Evolutionary conservation across 164 flowering plant genomes (phyloP).

Genomic region (grape (Vitis vinifera)): ASM3070453v1 NC_081805.1:23655001-23655500

Average conservation of each 20-base stretch:
- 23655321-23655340: too few species aligned
- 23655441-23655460: not conserved
- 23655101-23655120: too few species aligned
- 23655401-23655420: not conserved
- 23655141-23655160: too few species aligned
- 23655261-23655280: not conserved
- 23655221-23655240: too few species aligned
- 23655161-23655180: too few species aligned
- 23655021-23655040: not conserved
- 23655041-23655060: not conserved
- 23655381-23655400: conserved; percentile 55
- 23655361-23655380: conserved; percentile 62
- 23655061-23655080: too few species aligned
- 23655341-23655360: conserved; percentile 20
- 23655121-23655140: too few species aligned
- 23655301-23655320: not conserved
- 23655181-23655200: too few species aligned
- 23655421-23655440: not conserved
- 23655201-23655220: too few species aligned
- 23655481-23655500: conserved; percentile 48
- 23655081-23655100: too few species aligned
- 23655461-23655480: conserved; percentile 62
- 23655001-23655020: conserved; percentile 76
- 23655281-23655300: not conserved
- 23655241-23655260: too few species aligned